Base-by-base conservation (phyloP, 768 basidiomycete species). In the Suillus americanus region DNA sequence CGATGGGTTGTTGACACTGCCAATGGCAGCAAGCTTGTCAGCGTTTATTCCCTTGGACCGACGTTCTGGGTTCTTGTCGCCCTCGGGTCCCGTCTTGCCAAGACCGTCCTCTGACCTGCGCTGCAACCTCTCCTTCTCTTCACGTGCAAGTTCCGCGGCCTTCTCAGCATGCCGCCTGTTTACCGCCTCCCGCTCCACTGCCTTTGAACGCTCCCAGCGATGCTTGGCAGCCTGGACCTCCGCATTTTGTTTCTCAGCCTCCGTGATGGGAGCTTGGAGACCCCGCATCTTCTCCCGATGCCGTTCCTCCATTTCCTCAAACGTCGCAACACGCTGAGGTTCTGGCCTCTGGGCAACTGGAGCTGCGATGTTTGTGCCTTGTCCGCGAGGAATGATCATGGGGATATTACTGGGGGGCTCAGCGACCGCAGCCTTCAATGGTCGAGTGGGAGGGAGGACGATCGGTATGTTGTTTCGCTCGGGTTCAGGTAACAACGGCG, bases 251-350 rank as follows among this genome's bases (percentile, higher is more conserved):
- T 85, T 86, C 77, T 89, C 87, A 2, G 89, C 89, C 68, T 86
- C 83, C n/a, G 91, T 95, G 38, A 97, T 78, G 5, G 95, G 95
- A 45, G 83, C 87, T 78, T 97, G 95, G 67, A 97, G 73, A 70
- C 88, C 87, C 40, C 83, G 84, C 80, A 97, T 84, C 78, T 93
- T 92, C 78, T 91, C 88, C 57, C 91, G 85, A 70, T 97, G 95
- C 20, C 94, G 82, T 68, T 94, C 92, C 55, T 86, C 88, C 38
- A 97, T 81, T 73, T 97, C 94, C 75, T 96, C 95, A 73, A 91
- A 93, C 2, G 94, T 94, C 64, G 87, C 85, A 33, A 89, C 85
- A 18, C 90, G 87, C 46, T 79, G 75, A 4, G 74, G 68, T 30
- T 81, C 78, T 3, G 86, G 80, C 28, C 79, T 79, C 68, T 86